These are phyloP conservation scores for Termitomyces sp. DNA, from an alignment of 768 basidiomycete species.

Conservation along the genomic window DNA sequence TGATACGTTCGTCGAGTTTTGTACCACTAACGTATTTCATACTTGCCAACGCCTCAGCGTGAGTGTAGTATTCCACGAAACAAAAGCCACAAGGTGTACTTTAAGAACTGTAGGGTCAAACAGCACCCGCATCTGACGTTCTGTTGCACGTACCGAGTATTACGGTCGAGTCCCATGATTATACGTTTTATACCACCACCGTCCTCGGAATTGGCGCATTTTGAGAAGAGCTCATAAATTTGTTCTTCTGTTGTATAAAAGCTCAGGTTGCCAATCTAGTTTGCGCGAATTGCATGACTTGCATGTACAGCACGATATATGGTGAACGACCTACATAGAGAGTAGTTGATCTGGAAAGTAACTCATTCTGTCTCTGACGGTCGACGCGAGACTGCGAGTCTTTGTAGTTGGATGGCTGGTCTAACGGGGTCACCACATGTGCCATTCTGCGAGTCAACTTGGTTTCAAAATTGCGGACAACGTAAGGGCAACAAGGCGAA, in stretches of 20 bases:
- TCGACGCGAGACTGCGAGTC: slow-evolving; percentile 86
- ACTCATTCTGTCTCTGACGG: slow-evolving; percentile 69
- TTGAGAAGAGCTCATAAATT: slow-evolving; percentile 89
- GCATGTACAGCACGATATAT: slow-evolving; percentile 15
- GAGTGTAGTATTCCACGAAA: slow-evolving; percentile 95
- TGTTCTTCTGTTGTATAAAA: slow-evolving; percentile 96
- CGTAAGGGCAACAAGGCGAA: background rate
- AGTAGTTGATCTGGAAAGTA: slow-evolving; percentile 81
- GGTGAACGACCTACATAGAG: slow-evolving; percentile 66
- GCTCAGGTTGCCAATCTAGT: slow-evolving; percentile 84
- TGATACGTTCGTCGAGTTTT: slow-evolving; percentile 97
- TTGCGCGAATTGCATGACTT: slow-evolving; percentile 8
- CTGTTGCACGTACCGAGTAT: slow-evolving; percentile 55
- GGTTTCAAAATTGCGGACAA: slow-evolving; percentile 5
- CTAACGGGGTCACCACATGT: slow-evolving; percentile 77
- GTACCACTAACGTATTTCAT: slow-evolving; percentile 96
- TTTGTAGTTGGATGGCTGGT: slow-evolving; percentile 96
- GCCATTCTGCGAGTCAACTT: slow-evolving; percentile 48
- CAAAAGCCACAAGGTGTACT: slow-evolving; percentile 94
- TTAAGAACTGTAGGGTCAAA: slow-evolving; percentile 13
- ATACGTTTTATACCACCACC: slow-evolving; percentile 90
- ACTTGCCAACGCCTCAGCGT: slow-evolving; percentile 86
- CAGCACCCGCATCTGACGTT: background rate
- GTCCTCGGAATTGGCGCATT: slow-evolving; percentile 83
- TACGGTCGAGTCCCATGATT: slow-evolving; percentile 91